phyloP scores from a whole-genome alignment of 148 eudicot species.

The Amaranthus hypochondriacus region DNA sequence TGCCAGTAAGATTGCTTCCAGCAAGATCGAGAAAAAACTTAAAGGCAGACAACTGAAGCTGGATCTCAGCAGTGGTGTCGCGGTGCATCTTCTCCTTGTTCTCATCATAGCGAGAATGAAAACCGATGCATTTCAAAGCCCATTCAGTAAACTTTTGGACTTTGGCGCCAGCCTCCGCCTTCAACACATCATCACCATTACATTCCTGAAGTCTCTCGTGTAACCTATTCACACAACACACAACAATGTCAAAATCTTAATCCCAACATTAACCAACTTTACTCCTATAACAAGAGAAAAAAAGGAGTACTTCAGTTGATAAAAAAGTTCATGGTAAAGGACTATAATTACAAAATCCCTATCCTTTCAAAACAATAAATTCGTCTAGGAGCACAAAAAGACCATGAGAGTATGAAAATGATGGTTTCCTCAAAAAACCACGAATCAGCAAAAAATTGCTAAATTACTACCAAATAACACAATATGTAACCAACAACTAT shows the following conservation, averaged over 20 bases:
- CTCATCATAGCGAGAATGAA: constrained; percentile 80
- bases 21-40: constrained; percentile 88
- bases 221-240: constrained; percentile 42
- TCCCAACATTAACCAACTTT: too few species aligned
- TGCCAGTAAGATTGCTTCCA: constrained; percentile 78
- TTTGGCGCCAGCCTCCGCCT: constrained; percentile 96
- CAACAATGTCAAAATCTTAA: neutral
- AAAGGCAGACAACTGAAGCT: constrained; percentile 85
- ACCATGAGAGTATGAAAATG: neutral
- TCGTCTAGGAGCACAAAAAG: neutral
- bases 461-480: neutral
- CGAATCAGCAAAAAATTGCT: neutral
- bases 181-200: constrained; percentile 93
- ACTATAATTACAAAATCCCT: neutral
- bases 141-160: constrained; percentile 98
- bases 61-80: constrained; percentile 66
- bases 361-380: neutral
- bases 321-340: neutral
- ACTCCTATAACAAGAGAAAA: neutral
- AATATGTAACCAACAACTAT: neutral
- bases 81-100: constrained; percentile 55
- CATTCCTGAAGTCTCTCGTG: constrained; percentile 95
- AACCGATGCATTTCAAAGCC: constrained; percentile 96
- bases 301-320: neutral
- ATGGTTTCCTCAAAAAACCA: neutral